Conservation (phyloP, 1,139 yeast species). For the Nakaseomyces delphensis region DNA sequence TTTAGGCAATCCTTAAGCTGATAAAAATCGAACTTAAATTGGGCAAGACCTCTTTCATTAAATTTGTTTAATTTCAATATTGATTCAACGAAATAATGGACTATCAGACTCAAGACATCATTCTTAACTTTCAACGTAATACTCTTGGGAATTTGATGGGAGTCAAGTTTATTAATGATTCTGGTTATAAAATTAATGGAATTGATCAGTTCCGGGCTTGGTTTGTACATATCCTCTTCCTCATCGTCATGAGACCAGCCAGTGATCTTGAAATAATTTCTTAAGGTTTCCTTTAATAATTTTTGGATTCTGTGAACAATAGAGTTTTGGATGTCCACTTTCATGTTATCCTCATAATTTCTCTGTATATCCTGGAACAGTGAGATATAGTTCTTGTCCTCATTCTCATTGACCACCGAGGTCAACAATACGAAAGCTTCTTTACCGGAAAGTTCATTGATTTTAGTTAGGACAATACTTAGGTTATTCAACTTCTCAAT, state of each 20-base stretch:
- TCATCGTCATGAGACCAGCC: constrained; percentile 17
- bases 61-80: constrained; percentile 55
- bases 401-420: constrained; percentile 33
- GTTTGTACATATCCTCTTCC: constrained; percentile 10
- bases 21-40: constrained; percentile 46
- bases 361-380: constrained; percentile 22
- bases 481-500: constrained; percentile 32
- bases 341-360: constrained; percentile 19
- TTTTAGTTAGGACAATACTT: constrained; percentile 46
- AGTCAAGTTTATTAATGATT: constrained; percentile 30
- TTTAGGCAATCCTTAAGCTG: constrained; percentile 38
- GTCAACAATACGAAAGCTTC: constrained; percentile 45
- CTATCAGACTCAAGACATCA: constrained; percentile 40
- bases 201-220: constrained; percentile 24
- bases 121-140: constrained; percentile 31
- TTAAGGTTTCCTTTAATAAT: constrained; percentile 23
- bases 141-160: constrained; percentile 21
- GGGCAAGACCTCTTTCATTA: constrained; percentile 45
- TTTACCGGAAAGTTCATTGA: constrained; percentile 49
- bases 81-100: constrained; percentile 46
- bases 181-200: constrained; percentile 21
- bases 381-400: constrained; percentile 25
- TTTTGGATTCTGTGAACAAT: constrained; percentile 26
- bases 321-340: constrained; percentile 21
- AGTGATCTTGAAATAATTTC: constrained; percentile 26